phyloP scores from a whole-genome alignment of 495 filamentous ascomycete genomes.

The Xylaria castorea region DNA sequence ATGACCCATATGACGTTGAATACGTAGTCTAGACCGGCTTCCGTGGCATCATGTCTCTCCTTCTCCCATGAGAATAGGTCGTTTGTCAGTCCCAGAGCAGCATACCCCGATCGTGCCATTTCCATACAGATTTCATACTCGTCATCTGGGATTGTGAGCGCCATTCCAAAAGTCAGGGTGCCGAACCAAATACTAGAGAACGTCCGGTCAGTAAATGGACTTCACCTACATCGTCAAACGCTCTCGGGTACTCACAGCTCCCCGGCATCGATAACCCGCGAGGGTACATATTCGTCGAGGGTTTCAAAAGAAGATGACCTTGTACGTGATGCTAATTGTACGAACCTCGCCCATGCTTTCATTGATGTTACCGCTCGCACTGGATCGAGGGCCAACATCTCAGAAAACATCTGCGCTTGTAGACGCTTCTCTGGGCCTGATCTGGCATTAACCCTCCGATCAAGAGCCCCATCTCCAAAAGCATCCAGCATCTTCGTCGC shows the following conservation, averaged over 20 bases:
- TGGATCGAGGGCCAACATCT: conserved; percentile 38
- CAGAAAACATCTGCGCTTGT: conserved; percentile 27
- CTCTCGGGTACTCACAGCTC: conserved; percentile 19
- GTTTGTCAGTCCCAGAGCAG: conserved; percentile 41
- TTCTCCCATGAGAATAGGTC: conserved; percentile 44
- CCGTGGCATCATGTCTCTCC: conserved; percentile 35
- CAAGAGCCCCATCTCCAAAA: conserved; percentile 12
- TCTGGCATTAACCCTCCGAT: background rate
- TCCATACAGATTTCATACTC: conserved; percentile 27
- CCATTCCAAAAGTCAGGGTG: conserved; percentile 27
- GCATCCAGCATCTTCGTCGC: conserved; percentile 18
- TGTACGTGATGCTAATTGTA: conserved; percentile 25
- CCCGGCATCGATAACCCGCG: conserved; percentile 23
- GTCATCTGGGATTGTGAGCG: conserved; percentile 24
- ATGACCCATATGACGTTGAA: conserved; percentile 49
- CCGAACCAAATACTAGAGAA: conserved; percentile 27
- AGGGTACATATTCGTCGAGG: conserved; percentile 26
- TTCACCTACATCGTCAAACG: no score
- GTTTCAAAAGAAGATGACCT: conserved; percentile 18
- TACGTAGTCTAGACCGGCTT: conserved; percentile 32
- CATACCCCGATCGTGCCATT: conserved; percentile 38
- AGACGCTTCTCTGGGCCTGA: conserved; percentile 23
- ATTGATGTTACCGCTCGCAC: conserved; percentile 32
- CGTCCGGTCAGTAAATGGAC: background rate
- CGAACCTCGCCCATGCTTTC: conserved; percentile 35